Percentiles rank a stretch among this genome's conserved stretches.
phyloP scores from a whole-genome alignment of 805 yeast species.

The Metschnikowia lunata region DNA sequence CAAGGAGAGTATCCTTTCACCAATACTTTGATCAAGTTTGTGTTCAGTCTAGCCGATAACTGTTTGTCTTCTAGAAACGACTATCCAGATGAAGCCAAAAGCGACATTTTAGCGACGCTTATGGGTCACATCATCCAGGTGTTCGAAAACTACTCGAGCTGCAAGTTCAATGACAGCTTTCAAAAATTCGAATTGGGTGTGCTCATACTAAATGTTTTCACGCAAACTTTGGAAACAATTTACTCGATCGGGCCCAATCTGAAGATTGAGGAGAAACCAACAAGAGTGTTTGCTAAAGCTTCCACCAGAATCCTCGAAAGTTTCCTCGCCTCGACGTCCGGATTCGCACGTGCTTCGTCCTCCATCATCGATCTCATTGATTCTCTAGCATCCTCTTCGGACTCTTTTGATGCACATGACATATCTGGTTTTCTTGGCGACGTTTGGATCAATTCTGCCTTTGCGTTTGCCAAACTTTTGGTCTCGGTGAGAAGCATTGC shows the following conservation, averaged over 20 bases:
- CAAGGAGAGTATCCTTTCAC: constrained; percentile 66
- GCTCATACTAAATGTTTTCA: constrained; percentile 49
- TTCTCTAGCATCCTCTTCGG: constrained; percentile 34
- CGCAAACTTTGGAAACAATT: constrained; percentile 47
- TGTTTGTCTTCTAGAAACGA: constrained; percentile 39
- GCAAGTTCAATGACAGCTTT: constrained; percentile 55
- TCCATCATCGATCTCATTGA: constrained; percentile 53
- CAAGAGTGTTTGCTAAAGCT: constrained; percentile 48
- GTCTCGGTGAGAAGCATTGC: constrained; percentile 52
- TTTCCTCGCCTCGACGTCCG: constrained; percentile 50
- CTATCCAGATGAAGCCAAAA: constrained; percentile 35
- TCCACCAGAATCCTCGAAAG: constrained; percentile 48
- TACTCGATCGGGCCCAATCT: constrained; percentile 48
- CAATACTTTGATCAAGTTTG: constrained; percentile 51
- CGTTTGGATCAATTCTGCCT: constrained; percentile 46
- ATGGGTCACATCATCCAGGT: constrained; percentile 56
- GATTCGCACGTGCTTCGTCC: constrained; percentile 48
- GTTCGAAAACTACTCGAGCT: constrained; percentile 68
- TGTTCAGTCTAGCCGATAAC: constrained; percentile 48
- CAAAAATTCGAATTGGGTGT: constrained; percentile 63
- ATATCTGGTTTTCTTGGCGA: constrained; percentile 44
- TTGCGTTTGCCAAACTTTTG: constrained; percentile 54
- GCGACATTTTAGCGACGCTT: constrained; percentile 52
- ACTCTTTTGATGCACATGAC: constrained; percentile 38
- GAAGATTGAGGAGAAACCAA: constrained; percentile 34